Evolutionary conservation across 1,139 yeast genomes (phyloP), one percentile per base, ranked within the genome.

Genomic region (Blastobotrys elegans): DNA sequence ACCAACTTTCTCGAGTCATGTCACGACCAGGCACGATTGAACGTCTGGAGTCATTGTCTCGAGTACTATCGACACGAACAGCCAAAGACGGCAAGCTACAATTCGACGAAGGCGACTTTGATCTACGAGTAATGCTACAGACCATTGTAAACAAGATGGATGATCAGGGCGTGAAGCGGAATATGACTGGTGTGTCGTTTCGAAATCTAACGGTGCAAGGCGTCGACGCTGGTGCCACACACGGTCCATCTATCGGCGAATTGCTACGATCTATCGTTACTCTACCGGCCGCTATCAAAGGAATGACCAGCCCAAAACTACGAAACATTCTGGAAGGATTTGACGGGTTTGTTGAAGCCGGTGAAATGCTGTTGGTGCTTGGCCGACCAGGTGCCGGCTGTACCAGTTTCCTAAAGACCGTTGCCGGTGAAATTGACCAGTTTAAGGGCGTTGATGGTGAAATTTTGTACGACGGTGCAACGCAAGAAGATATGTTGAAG

Each of bases 341-440:
- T 53, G 60, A 65, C 58, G 70, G 79, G 54, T 56, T 62, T 51
- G 66, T 77, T n/a, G 70, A 70, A 52, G 72, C 79, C n/a, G 84
- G 84, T 50, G 84, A 79, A 59, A 74, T 79, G 78, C 69, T 77
- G 41, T 68, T 79, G 53, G 83, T 79, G 3, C 70, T 80, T 41
- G 86, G 85, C 45, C 72, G 82, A 55, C 85, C 85, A 7, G 86
- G 85, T 50, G 77, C 85, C 17, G 85, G 85, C 47, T 80, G 85
- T 60, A 72, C 84, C 4, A 73, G 84, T 13, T 68, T 80, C 32
- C 67, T 80, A 57, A 76, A 77, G 57, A 67, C 80, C 39, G 55
- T 79, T 41, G 73, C 82, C 46, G 84, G 83, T 53, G 78, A 75
- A 54, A 70, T 69, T 22, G 66, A 65, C 31, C 69, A 68, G 43